Conservation (phyloP, 2,329 filamentous ascomycete genomes). For the Aspergillus alliaceus region DNA sequence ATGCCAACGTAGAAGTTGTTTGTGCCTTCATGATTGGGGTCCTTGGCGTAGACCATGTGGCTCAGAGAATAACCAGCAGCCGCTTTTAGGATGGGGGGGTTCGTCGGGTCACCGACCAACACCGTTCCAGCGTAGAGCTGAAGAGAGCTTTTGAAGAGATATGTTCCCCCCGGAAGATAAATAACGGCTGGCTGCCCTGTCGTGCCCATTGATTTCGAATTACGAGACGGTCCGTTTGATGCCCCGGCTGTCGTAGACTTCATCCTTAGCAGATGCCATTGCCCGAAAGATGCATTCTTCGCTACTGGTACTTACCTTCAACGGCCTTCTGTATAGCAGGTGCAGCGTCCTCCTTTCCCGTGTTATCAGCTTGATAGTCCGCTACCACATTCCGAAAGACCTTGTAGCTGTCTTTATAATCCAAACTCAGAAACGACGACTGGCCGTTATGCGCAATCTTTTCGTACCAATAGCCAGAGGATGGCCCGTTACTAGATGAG, state of each 20-base stretch:
- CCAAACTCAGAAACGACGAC: constrained; percentile 25
- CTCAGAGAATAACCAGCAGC: constrained; percentile 52
- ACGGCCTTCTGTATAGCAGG: constrained; percentile 31
- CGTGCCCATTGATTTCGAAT: constrained; percentile 27
- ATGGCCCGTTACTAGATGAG: background rate
- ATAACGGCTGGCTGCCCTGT: constrained; percentile 32
- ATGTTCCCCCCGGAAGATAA: constrained; percentile 32
- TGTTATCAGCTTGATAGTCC: constrained; percentile 35
- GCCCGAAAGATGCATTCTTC: background rate
- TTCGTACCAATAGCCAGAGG: constrained; percentile 29
- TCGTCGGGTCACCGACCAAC: constrained; percentile 38
- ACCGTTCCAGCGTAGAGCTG: constrained; percentile 36
- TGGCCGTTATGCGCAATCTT: constrained; percentile 29
- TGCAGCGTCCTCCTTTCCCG: constrained; percentile 29
- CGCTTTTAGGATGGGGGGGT: constrained; percentile 54
- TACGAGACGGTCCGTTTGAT: constrained; percentile 25
- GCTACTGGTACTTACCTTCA: constrained; percentile 17
- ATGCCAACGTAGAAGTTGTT: constrained; percentile 40
- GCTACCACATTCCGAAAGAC: constrained; percentile 40
- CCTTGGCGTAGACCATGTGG: constrained; percentile 55
- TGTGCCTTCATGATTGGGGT: constrained; percentile 29
- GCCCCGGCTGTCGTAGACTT: constrained; percentile 19
- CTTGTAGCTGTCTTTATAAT: constrained; percentile 29
- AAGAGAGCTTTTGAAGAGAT: constrained; percentile 24
- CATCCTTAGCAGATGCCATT: background rate